Evolutionary conservation across 2,329 filamentous ascomycete species (phyloP), one percentile per base, ranked within the genome.

Genomic region (Triangularia verruculosa): DNA sequence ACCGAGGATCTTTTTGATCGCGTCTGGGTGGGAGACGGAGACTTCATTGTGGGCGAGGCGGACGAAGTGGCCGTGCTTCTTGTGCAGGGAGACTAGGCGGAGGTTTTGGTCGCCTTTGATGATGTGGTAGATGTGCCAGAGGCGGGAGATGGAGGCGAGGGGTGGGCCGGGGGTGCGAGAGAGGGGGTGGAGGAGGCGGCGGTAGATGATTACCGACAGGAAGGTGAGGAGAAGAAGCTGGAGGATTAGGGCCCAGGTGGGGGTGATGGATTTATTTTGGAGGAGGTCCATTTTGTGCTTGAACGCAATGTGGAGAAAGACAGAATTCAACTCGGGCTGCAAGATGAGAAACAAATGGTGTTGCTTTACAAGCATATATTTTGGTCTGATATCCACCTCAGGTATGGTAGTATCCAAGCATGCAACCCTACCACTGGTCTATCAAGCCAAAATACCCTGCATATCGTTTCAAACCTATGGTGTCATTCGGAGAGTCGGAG

Each of bases 41-140:
- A 81, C 74, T 72, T 81, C 78, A 58, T 80, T 76, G 25, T 75
- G 71, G 5, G 73, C 72, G 30, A 81, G 79, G 15, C 79, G 77
- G 28, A 81, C 76, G 67, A 81, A 80, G 30, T 56, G 59, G 47
- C 60, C 77, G 68, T 79, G 73, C 64, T 77, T 73, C n/a, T 75
- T 69, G 65, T 79, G 78, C 20, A 76, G 68, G 22, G 68, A 69
- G 22, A 78, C 75, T 2, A 76, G 72, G 51, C 74, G 72, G 24
- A 70, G 63, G 61, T 79, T 76, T 1, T 73, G 73, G 39, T 80
- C 74, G 0, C 78, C 79, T 39, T 73, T 75, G 28, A 72, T 66
- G 7, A 77, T 71, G 6, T 76, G 75, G 39, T 69, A 71, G 22
- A 80, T 67, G 61, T 77, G 74, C 79, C 78, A 80, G 6, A 77